Evolutionary conservation across 106 monocot genomes (phyloP), one percentile per base, ranked within the genome.

Genomic region (Acanthochlamys bracteata): DNA sequence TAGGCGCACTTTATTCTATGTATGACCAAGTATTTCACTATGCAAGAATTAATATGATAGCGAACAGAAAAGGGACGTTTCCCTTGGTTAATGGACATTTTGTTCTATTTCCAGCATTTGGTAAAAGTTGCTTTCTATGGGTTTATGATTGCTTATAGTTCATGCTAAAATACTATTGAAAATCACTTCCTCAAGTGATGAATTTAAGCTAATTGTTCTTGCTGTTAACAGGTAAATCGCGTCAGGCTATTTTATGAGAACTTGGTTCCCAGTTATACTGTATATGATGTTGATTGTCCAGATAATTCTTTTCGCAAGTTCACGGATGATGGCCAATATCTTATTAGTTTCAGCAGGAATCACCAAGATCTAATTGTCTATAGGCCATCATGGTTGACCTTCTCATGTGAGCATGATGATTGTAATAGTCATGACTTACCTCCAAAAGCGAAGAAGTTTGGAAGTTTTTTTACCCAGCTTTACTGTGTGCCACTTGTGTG

Each of bases 201-300:
- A n/a, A n/a, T n/a, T n/a, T n/a, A n/a, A n/a, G n/a, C n/a, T n/a
- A n/a, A n/a, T n/a, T n/a, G n/a, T n/a, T n/a, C n/a, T n/a, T n/a
- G n/a, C n/a, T n/a, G n/a, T n/a, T n/a, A n/a, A 57, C 88, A 98
- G 98, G 77, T 98, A 66, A 98, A 98, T 73, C 65, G 66, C 64
- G 78, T 81, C 41, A 76, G 98, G 25, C 84, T 83, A 54, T 89
- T 98, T 43, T 98, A 98, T 69, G 98, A 92, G 66, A 98, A 98
- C 61, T 63, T 98, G 69, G 82, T 88, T 65, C 98, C 98, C 54
- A 89, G 68, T 72, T 86, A 62, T 70, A 98, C 98, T 20, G 55
- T 92, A 58, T 86, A 71, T 83, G 98, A 98, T 71, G 62, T 98
- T 56, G 88, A 86, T 73, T 92, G 92, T 55, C 98, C 98, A 3